Evolutionary conservation across 306 rosid genomes (phyloP), one percentile per base, ranked within the genome.

Genomic region (Geum urbanum): DNA sequence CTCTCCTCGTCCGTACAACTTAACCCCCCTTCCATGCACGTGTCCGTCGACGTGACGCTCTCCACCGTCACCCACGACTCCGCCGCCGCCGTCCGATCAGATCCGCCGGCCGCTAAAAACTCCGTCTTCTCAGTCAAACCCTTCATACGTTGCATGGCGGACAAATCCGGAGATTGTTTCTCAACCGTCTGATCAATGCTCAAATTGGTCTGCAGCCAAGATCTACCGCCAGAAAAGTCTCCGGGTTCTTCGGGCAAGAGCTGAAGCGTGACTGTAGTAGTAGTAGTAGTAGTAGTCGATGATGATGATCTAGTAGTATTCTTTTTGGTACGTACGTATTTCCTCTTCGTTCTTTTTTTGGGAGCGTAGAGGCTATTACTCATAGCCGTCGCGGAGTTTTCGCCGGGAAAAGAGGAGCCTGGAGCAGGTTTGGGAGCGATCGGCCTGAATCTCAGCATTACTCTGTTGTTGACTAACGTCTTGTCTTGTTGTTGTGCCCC

Each of bases 361-460:
- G 67, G 27, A n/a, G 44, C 51, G 24, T 77, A 59, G 12, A 20
- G 6, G 71, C 61, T 56, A 20, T 9, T 56, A 15, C 35, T 80
- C 22, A 66, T 74, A n/a, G 5, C 39, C 32, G 70, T 76, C 56
- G 62, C 61, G 37, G 65, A 15, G 13, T 3, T 15, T 0, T 18
- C 53, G 0, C 63, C 73, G 61, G 80, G 4, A 7, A 13, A 37
- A 0, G 81, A 66, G 1, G 65, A 53, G 3, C 72, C 78, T 24
- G 74, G 9, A 15, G 58, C 83, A 2, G 94, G 94, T 62, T 86
- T 90, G 0, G 91, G 96, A 1, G 91, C 91, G 84, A 90, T 90
- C 60, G 94, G 94, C 1, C 89, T 89, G 84, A 86, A 90, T 44
- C 86, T 83, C 70, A 77, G 89, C 91, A 84, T 84, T 47, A 79